Conservation (phyloP, 345 rosid genomes). For the Citrus sinensis region DNA sequence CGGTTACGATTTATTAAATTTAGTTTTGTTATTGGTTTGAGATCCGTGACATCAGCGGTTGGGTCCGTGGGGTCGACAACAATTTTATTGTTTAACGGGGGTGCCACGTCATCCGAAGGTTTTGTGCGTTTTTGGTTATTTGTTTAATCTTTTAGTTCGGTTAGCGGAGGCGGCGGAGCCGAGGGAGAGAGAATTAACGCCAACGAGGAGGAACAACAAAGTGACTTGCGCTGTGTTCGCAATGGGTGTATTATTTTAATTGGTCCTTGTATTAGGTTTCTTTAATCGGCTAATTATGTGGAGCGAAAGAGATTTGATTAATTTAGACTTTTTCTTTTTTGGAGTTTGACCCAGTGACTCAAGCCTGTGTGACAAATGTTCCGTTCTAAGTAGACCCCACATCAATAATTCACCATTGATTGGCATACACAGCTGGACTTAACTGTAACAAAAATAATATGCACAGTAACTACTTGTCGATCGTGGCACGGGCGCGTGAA, state of each 20-base stretch:
- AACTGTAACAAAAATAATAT: neutral
- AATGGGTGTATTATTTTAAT: neutral
- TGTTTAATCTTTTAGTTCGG: neutral
- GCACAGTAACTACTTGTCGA: neutral
- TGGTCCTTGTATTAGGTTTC: neutral
- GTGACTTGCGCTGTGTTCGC: too few species aligned
- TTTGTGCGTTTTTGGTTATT: neutral
- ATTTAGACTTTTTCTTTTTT: neutral
- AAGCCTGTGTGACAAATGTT: neutral
- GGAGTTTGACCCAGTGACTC: neutral
- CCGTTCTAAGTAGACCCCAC: neutral
- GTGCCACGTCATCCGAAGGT: neutral
- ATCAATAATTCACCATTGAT: neutral
- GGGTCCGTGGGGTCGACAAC: neutral
- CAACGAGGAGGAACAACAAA: neutral
- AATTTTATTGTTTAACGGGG: neutral
- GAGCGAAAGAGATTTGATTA: neutral
- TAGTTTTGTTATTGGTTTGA: conserved; percentile 14
- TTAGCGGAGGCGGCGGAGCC: neutral
- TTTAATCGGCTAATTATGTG: neutral
- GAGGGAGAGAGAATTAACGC: neutral
- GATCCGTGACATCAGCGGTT: conserved; percentile 20
- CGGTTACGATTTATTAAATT: conserved; percentile 2
- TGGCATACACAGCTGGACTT: neutral
- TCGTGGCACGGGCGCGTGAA: neutral